Conservation (phyloP, 2,329 filamentous ascomycete genomes). For the Amesomyces nigricolor region DNA sequence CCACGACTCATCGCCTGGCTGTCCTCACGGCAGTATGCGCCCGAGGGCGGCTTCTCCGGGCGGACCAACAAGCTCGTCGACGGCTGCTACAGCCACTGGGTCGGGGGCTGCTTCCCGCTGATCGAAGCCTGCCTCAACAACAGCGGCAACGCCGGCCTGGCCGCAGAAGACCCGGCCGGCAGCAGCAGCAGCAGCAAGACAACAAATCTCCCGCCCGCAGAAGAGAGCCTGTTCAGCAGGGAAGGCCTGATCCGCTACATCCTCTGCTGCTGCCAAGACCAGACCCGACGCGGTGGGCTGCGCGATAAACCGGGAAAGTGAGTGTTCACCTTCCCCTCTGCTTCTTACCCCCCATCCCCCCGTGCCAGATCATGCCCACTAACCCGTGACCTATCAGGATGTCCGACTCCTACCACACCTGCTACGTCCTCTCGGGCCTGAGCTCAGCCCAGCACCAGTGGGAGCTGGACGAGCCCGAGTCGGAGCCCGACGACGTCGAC, state of each 20-base stretch:
- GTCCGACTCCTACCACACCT: slow-evolving; percentile 87
- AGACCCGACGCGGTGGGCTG: slow-evolving; percentile 66
- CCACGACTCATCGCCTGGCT: slow-evolving; percentile 78
- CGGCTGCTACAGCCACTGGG: slow-evolving; percentile 97
- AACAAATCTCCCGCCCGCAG: slow-evolving; percentile 29
- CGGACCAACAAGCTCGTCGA: slow-evolving; percentile 97
- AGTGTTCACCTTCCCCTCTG: slow-evolving; percentile 31
- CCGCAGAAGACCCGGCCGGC: slow-evolving; percentile 2
- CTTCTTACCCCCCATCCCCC: slow-evolving; percentile 8
- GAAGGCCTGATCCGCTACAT: slow-evolving; percentile 87
- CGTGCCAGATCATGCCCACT: slow-evolving; percentile 8
- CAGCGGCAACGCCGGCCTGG: slow-evolving; percentile 31
- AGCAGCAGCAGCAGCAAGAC: slow-evolving; percentile 13
- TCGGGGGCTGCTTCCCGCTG: slow-evolving; percentile 89
- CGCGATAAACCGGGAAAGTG: slow-evolving; percentile 91
- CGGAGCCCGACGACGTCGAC: slow-evolving; percentile 33
- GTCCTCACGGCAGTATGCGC: slow-evolving; percentile 79
- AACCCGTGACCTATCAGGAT: slow-evolving; percentile 41
- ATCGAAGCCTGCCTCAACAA: slow-evolving; percentile 65
- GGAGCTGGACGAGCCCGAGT: slow-evolving; percentile 39
- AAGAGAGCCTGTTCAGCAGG: slow-evolving; percentile 64
- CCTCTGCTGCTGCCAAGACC: slow-evolving; percentile 77
- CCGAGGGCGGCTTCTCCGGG: slow-evolving; percentile 88
- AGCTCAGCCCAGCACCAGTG: slow-evolving; percentile 72
- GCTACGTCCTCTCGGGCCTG: slow-evolving; percentile 82